A percentile compares a stretch with the other conserved stretches of the same genome.
Evolutionary conservation across 257 asterid species (phyloP).

Genomic region (Plantago elongata): DNA sequence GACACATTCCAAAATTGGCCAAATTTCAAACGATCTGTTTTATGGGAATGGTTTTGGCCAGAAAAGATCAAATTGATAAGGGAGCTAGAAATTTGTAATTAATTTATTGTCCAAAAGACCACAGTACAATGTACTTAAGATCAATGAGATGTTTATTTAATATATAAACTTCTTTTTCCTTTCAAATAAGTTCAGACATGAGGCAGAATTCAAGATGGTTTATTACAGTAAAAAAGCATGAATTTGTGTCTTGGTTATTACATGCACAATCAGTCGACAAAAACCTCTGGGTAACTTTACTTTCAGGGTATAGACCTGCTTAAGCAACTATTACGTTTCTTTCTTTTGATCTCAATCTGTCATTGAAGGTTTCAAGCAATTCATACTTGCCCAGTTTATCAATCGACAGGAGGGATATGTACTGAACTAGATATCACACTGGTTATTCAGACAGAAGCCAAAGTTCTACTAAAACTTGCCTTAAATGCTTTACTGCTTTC

Average conservation of each 20-base stretch:
- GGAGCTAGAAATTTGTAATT: not conserved
- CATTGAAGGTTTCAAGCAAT: not conserved
- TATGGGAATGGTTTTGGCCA: too few relatives aligned
- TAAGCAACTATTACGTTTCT: too few relatives aligned
- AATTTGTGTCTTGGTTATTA: too few relatives aligned
- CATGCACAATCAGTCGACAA: too few relatives aligned
- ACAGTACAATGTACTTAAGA: not conserved
- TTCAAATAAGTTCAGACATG: not conserved
- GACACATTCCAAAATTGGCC: too few relatives aligned
- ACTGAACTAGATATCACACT: not conserved
- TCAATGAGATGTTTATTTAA: not conserved
- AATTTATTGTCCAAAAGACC: conserved; percentile 3
- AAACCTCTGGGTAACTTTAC: too few relatives aligned
- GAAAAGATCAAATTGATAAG: not conserved
- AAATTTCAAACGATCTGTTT: too few relatives aligned
- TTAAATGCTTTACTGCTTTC: conserved; percentile 74
- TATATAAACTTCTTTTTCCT: not conserved
- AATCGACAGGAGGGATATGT: conserved; percentile 1
- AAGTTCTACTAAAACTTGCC: conserved; percentile 39
- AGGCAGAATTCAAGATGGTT: conserved; percentile 5
- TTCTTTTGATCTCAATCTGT: not conserved
- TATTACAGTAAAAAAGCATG: too few relatives aligned
- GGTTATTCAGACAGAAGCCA: conserved; percentile 13
- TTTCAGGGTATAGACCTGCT: too few relatives aligned
- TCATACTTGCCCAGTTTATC: conserved; percentile 1